Base-by-base conservation (phyloP, 2,329 filamentous ascomycete genomes). In the Sporothrix mexicana region DNA sequence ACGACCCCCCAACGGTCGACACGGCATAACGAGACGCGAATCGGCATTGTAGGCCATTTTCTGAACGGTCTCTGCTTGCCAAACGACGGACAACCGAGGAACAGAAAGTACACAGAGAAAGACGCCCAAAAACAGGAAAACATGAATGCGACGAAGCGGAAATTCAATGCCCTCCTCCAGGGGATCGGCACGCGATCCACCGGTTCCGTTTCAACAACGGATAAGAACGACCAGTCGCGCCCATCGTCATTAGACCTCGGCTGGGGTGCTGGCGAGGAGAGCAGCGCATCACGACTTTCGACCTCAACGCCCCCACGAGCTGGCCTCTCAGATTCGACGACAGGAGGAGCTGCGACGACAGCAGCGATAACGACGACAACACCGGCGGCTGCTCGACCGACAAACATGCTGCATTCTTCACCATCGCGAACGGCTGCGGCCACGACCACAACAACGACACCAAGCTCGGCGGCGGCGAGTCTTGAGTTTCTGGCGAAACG, bases 101-200 rank as follows among this genome's bases (percentile, higher is more conserved):
- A 25, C 2, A 13, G 2, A 23, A 30, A 49, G 17, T 36, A 36
- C 20, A 30, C 59, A 45, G 53, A 57, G n/a, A 15, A 17, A 64
- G n/a, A 45, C 41, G 7, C 30, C 30, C 30, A 36, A 36, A 36
- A 36, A 30, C n/a, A 62, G 20, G n/a, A 71, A 71, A 74, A 23
- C 25, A 92, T 94, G 85, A 92, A 92, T 79, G 88, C 91, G 30
- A 93, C 91, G n/a, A 95, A 95, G 83, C 88, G 93, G 77, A 95
- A 95, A 81, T 94, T 95, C 84, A 92, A 94, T 81, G 87, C 88
- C 77, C 86, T 94, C 17, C 85, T 95, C 41, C 92, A 94, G 79
- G 85, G 88, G 76, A 85, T 91, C 77, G 88, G 88, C 78, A 88
- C 83, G 77, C 80, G 81, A 78, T 78, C 83, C 41, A 83, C 84